Evolutionary conservation across 768 basidiomycete species (phyloP).

Genomic region (Tricholoma saponaceum): DNA sequence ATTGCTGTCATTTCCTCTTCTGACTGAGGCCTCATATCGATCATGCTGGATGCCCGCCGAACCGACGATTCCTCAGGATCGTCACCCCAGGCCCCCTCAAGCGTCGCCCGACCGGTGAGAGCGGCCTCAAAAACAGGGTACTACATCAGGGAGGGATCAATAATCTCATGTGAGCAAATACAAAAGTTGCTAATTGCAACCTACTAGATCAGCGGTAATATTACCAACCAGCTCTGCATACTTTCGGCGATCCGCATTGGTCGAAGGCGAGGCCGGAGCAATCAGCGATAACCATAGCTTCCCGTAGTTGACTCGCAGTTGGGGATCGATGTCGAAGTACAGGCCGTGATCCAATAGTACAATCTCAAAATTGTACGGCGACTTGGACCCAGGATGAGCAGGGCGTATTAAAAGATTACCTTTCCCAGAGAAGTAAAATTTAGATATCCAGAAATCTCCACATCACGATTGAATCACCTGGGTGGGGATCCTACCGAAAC

Average conservation of each 20-base stretch:
- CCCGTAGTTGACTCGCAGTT: conserved; percentile 79
- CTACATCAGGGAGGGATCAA: conserved; percentile 32
- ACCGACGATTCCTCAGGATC: conserved; percentile 36
- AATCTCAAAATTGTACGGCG: conserved; percentile 94
- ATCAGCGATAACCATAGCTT: conserved; percentile 92
- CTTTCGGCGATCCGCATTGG: conserved; percentile 66
- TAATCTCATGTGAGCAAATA: background rate
- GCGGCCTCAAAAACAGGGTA: conserved; percentile 96
- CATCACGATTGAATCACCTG: conserved; percentile 41
- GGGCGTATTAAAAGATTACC: conserved; percentile 92
- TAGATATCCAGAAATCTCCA: background rate
- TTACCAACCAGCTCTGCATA: conserved; percentile 92
- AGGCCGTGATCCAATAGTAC: conserved; percentile 92
- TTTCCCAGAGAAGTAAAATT: conserved; percentile 14
- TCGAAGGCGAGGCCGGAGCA: conserved; percentile 59
- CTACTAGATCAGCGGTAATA: conserved; percentile 79
- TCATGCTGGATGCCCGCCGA: conserved; percentile 68
- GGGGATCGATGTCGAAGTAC: conserved; percentile 85
- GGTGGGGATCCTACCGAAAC: conserved; percentile 72
- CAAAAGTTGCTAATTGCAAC: conserved; percentile 18
- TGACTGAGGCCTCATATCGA: conserved; percentile 69
- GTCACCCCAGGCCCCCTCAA: conserved; percentile 60
- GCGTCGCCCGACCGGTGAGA: conserved; percentile 79
- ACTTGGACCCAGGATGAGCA: conserved; percentile 53
- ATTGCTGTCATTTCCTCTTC: conserved; percentile 79